Base-by-base conservation (phyloP, 2,329 filamentous ascomycete species). In the Cytospora mali region DNA sequence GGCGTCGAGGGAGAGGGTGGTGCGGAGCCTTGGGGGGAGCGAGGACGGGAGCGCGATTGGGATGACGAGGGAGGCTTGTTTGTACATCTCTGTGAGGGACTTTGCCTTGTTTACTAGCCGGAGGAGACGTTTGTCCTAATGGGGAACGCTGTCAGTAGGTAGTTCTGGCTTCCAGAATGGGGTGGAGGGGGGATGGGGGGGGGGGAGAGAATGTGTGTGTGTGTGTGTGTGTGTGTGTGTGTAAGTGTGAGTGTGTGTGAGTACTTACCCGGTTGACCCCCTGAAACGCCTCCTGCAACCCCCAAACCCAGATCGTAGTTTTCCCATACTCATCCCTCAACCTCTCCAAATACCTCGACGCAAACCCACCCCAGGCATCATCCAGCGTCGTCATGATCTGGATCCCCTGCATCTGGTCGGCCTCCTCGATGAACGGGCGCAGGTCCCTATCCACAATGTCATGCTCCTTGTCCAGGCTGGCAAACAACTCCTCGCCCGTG, bases 301-400 rank as follows among this genome's bases (percentile, higher is more conserved):
- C 93, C 89, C 93, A 98, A 14, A 93, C 84, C 90, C 92, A 96
- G 33, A 97, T 85, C 56, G 87, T 87, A 35, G 88, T 85, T 77
- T 97, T 98, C 31, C 92, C 92, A 73, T 93, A 94, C 73, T 99
- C 95, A 72, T 99, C 95, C 65, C 91, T 81, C 62, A 99, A 76
- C 31, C 88, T 83, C 73, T 98, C 89, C 28, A 92, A 74, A 72
- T 93, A 94, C 63, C 83, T 82, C 3, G 87, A 79, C 7, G 88
- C 84, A 72, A 94, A 94, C 0, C 91, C 90, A 65, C 88, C 90
- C 91, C 91, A 95, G 14, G 89, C 90, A 75, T 93, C 90, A 71
- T 94, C 91, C 6, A 88, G 77, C 4, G 85, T 84, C 2, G 88
- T 81, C 65, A 93, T 84, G 13, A 93, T 73, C 73, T 98, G 94